Conservation (phyloP, 441 rosid species). For the Syzygium syzygioides region DNA sequence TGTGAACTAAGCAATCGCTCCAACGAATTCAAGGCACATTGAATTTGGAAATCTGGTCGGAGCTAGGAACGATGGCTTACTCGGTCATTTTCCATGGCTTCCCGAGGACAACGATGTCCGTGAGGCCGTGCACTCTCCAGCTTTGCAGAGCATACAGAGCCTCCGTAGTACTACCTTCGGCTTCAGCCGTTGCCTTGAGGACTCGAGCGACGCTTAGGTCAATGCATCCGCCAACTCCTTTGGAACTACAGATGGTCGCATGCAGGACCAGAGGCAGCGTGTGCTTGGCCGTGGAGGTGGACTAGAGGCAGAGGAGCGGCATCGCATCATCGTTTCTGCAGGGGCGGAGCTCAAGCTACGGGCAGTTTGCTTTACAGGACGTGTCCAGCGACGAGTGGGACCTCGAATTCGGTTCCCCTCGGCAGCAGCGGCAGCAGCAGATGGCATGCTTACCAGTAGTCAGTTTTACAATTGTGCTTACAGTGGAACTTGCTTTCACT, state of each 20-base stretch:
- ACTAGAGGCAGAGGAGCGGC: not conserved
- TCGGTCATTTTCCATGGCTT: too few species aligned
- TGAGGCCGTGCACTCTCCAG: too few species aligned
- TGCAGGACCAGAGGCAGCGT: conserved; percentile 8
- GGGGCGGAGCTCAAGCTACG: conserved; percentile 39
- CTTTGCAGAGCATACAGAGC: not conserved
- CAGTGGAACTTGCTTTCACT: not conserved
- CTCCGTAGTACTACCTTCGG: conserved; percentile 1
- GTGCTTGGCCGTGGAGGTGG: conserved; percentile 27
- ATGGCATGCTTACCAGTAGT: not conserved
- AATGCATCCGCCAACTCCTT: conserved; percentile 5
- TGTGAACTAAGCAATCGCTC: too few species aligned
- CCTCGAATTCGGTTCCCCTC: conserved; percentile 38
- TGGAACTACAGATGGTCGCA: conserved; percentile 5
- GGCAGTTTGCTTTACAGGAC: conserved; percentile 55
- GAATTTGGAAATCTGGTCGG: too few species aligned
- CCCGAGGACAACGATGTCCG: too few species aligned
- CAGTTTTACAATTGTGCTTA: not conserved
- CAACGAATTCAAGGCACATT: too few species aligned
- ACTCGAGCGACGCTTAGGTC: conserved; percentile 18
- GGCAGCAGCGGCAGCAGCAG: conserved; percentile 8
- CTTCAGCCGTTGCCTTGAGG: conserved; percentile 2
- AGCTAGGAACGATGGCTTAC: too few species aligned
- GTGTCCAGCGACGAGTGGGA: conserved; percentile 64
- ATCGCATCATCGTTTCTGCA: conserved; percentile 23